Base-by-base conservation (phyloP, 148 eudicot genomes). In the Persicaria maculosa region DNA sequence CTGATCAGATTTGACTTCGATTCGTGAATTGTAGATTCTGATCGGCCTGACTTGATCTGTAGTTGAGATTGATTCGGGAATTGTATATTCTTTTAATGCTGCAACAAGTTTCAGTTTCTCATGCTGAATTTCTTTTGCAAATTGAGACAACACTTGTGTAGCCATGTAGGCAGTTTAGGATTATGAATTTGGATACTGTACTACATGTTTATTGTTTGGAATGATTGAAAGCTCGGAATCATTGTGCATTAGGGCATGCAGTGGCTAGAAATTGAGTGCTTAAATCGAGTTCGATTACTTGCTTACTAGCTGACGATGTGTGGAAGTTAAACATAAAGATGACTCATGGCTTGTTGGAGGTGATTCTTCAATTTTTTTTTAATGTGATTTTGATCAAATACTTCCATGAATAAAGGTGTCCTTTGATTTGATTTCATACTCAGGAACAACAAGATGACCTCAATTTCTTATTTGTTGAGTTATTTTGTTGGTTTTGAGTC, bases 31-130 rank as follows among this genome's bases (percentile, higher is more conserved):
- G 46, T 31, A 9, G 44, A 64, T 22, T 25, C 6, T 25, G 69
- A 64, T 40, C 45, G 58, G 68, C 16, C 16, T 69, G 4, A 69
- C 25, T 31, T 31, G 44, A 14, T 36, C 31, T 65, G 45, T 65
- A 75, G 81, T 88, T 83, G 98, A 94, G 91, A 94, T 94, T 77
- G 86, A 77, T 11, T 91, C 96, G 19, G 89, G n/a, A n/a, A n/a
- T n/a, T n/a, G n/a, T n/a, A n/a, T n/a, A 5, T 20, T 19, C 31
- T 2, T 0, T 64, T 12, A 6, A 10, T 25, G 16, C 68, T 64
- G 44, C 14, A 36, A 58, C 20, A 19, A 19, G 1, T 52, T 14
- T 52, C 57, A 52, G 2, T 52, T 52, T 52, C 52, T 48, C 11
- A 48, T 48, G 11, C 9, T 48, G 52, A 48, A 48, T 53, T 15